Conservation (phyloP, 225 moss, liverwort and hornwort genomes). For the Sphagnum contortum region DNA sequence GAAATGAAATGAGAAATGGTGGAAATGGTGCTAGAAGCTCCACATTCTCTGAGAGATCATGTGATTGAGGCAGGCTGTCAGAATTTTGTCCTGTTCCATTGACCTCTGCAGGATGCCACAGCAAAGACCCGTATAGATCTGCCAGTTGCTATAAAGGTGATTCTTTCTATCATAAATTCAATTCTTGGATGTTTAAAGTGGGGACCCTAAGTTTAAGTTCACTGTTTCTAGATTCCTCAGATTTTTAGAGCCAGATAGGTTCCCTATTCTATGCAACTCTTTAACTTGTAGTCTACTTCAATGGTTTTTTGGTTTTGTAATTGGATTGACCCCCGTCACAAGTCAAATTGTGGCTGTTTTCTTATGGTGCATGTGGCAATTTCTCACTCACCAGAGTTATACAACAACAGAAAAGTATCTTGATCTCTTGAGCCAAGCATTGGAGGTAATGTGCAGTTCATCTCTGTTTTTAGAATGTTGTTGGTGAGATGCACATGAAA, state of each 20-base stretch:
- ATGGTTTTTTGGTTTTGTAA: no score
- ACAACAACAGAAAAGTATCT: constrained; percentile 72
- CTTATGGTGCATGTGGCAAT: neutral
- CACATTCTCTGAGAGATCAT: no score
- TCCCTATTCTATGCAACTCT: no score
- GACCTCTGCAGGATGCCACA: constrained; percentile 52
- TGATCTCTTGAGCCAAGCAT: constrained; percentile 35
- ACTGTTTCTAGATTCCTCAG: no score
- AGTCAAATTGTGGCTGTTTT: neutral
- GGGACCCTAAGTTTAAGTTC: no score
- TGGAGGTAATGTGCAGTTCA: constrained; percentile 38
- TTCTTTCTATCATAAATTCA: neutral
- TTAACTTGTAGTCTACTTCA: no score
- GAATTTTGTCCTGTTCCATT: no score
- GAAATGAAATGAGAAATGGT: no score
- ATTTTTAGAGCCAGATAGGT: no score
- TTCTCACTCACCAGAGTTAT: constrained; percentile 49
- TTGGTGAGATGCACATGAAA: neutral
- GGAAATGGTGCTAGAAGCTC: no score
- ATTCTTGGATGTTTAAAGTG: no score
- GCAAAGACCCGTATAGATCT: constrained; percentile 73
- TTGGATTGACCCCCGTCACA: neutral
- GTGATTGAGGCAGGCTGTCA: no score
- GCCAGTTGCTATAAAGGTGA: constrained; percentile 69
- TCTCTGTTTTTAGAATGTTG: neutral